Conservation (phyloP, 345 rosid species). For the Draba incana region DNA sequence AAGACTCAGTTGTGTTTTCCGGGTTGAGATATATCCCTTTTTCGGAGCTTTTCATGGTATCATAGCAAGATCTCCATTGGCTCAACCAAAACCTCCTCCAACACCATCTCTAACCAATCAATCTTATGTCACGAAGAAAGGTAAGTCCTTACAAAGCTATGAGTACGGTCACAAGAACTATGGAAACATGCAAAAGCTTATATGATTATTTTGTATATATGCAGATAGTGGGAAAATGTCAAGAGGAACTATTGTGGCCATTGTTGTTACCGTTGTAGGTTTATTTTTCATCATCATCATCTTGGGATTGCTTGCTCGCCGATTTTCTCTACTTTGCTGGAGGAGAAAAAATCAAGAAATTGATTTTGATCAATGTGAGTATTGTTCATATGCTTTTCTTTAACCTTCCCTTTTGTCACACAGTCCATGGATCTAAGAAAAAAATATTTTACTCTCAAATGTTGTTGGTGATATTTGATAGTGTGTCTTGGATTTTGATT, state of each 20-base stretch:
- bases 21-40: neutral
- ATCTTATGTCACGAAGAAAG: neutral
- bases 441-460: no score
- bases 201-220: no score
- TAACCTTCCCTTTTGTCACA: no score
- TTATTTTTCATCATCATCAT: neutral
- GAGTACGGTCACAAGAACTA: no score
- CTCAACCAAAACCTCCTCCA: neutral
- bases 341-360: slow-evolving; percentile 11
- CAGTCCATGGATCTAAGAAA: no score
- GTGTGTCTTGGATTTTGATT: no score
- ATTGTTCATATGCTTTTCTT: no score
- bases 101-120: neutral
- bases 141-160: neutral
- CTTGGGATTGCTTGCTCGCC: neutral
- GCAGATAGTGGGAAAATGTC: neutral
- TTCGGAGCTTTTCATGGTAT: no score
- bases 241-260: slow-evolving; percentile 13
- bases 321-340: no score
- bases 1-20: slow-evolving; percentile 31
- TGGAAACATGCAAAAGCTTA: no score
- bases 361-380: slow-evolving; percentile 22
- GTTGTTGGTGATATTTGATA: no score
- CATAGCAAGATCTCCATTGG: no score
- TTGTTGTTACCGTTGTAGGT: neutral